A percentile compares a stretch with the other conserved stretches of the same genome.
phyloP scores from a whole-genome alignment of 495 filamentous ascomycete genomes.

The Neurospora discreta region DNA sequence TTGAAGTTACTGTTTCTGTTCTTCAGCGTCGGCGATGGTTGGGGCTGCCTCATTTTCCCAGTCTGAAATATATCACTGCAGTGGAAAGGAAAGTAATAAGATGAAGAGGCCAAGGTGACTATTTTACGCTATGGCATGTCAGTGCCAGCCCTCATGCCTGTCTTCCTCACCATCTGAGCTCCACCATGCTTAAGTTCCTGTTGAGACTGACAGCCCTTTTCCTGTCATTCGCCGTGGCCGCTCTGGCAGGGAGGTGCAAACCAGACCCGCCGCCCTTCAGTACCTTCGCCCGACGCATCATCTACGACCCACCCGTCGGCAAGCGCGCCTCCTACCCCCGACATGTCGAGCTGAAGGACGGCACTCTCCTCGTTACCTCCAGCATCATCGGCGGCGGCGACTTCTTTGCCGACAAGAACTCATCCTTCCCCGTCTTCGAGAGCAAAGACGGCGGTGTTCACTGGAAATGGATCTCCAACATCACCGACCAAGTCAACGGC shows the following conservation, averaged over 20 bases:
- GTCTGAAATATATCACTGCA: neutral
- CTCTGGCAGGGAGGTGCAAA: neutral
- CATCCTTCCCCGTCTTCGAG: conserved; percentile 56
- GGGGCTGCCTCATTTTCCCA: no score
- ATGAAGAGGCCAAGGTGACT: neutral
- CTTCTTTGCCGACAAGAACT: conserved; percentile 44
- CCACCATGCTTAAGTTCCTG: neutral
- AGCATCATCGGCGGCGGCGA: conserved; percentile 57
- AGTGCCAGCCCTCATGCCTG: neutral
- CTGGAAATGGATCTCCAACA: conserved; percentile 50
- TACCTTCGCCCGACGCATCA: conserved; percentile 22
- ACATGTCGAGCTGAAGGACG: conserved; percentile 34
- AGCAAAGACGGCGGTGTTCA: conserved; percentile 49
- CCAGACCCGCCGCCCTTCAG: conserved; percentile 1
- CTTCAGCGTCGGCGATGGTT: neutral
- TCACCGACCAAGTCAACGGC: conserved; percentile 51
- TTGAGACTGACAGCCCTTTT: neutral
- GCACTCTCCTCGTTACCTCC: conserved; percentile 52
- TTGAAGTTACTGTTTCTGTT: neutral
- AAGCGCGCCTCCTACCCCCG: conserved; percentile 41
- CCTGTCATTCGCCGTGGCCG: neutral
- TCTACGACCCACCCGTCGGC: conserved; percentile 30
- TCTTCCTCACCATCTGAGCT: neutral
- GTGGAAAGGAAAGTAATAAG: neutral
- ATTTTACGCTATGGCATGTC: no score